Conservation (phyloP, 1,284 basidiomycete genomes). For the Pseudozyma sp. region DNA sequence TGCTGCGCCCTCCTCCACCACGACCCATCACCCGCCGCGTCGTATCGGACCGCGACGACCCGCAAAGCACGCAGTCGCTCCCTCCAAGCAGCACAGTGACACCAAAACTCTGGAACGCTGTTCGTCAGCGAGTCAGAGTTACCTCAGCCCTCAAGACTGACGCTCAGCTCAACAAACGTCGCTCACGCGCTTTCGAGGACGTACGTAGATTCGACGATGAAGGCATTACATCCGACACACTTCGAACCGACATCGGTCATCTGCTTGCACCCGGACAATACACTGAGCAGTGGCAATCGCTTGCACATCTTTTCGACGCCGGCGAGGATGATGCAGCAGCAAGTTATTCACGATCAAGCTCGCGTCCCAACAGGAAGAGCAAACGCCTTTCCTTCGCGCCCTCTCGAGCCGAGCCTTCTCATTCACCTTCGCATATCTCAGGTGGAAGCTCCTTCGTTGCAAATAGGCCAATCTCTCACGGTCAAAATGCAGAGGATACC, state of each 20-base stretch:
- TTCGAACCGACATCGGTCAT: slow-evolving; percentile 35
- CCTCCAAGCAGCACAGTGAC: slow-evolving; percentile 27
- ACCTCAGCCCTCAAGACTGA: slow-evolving; percentile 30
- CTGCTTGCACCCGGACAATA: slow-evolving; percentile 45
- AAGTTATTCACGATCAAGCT: slow-evolving; percentile 6
- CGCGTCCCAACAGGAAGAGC: slow-evolving; percentile 21
- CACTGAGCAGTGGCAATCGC: slow-evolving; percentile 57
- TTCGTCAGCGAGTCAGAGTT: slow-evolving; percentile 44
- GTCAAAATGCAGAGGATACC: slow-evolving; percentile 5
- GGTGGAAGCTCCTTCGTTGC: background rate
- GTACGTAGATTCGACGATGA: slow-evolving; percentile 53
- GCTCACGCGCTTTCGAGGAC: slow-evolving; percentile 34
- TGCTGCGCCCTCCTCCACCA: slow-evolving; percentile 16
- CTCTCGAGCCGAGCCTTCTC: background rate
- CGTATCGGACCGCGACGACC: slow-evolving; percentile 38
- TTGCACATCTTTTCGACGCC: slow-evolving; percentile 56
- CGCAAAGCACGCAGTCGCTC: slow-evolving; percentile 38
- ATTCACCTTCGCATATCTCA: background rate
- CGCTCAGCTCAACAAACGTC: slow-evolving; percentile 16
- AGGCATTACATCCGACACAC: slow-evolving; percentile 50
- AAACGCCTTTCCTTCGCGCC: slow-evolving; percentile 23
- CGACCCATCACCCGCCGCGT: slow-evolving; percentile 40
- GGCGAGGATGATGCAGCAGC: slow-evolving; percentile 7
- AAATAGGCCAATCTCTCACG: slow-evolving; percentile 6
- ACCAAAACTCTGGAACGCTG: slow-evolving; percentile 42